These are phyloP conservation scores for Hyaloperonospora arabidopsidis DNA, from an alignment of 352 stramenopile genomes.

Conservation along the genomic window DNA sequence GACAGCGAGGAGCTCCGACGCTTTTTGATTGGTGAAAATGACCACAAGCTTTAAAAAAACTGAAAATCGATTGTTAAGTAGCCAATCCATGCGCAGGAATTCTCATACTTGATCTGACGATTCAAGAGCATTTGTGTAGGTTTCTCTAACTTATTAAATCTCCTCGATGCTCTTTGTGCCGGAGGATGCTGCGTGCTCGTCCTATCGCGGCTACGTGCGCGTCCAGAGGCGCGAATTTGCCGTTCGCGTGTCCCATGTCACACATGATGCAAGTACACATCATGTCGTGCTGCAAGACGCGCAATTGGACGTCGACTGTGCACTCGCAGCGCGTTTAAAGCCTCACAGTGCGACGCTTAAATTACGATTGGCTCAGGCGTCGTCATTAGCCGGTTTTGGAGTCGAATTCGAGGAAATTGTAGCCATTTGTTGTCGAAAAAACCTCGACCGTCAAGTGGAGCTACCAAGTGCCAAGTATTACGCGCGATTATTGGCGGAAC, in stretches of 20 bases:
- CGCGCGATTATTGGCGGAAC: conserved; percentile 45
- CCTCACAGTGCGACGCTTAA: conserved; percentile 41
- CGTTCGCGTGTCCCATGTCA: conserved; percentile 38
- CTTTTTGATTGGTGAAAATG: neutral
- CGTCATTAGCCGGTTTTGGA: conserved; percentile 45
- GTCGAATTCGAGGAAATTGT: conserved; percentile 56
- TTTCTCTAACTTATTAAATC: neutral
- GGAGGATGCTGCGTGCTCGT: conserved; percentile 32
- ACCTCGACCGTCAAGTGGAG: conserved; percentile 1
- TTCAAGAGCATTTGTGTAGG: too few species aligned
- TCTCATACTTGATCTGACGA: too few species aligned
- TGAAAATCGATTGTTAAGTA: too few species aligned
- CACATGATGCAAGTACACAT: conserved; percentile 8
- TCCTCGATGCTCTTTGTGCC: conserved; percentile 33
- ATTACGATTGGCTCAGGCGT: conserved; percentile 47
- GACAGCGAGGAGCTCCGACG: neutral
- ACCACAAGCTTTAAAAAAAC: too few species aligned
- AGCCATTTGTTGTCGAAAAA: conserved; percentile 26
- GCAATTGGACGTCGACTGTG: conserved; percentile 45
- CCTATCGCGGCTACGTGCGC: conserved; percentile 49
- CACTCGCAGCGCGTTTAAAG: conserved; percentile 39
- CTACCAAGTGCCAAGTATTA: conserved; percentile 56
- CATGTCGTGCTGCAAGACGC: conserved; percentile 33
- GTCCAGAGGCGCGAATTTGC: conserved; percentile 44
- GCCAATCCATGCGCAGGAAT: too few species aligned